phyloP scores from a whole-genome alignment of 2,329 filamentous ascomycete genomes.

The Calonectria pauciramosa region DNA sequence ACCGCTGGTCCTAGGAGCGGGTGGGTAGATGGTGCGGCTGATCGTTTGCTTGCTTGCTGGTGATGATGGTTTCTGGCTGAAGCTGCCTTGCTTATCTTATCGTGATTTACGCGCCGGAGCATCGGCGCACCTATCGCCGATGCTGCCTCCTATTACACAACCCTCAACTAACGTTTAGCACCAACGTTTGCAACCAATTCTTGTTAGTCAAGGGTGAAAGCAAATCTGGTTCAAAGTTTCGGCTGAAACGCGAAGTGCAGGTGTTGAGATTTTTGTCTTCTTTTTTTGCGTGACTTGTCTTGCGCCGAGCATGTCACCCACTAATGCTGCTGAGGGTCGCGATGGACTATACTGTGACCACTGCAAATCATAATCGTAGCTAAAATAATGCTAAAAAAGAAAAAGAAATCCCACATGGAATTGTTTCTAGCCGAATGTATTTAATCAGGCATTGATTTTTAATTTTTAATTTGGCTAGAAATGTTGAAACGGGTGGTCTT shows the following conservation, averaged over 20 bases:
- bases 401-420: no score
- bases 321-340: not conserved
- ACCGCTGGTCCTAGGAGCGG: not conserved
- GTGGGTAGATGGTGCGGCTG: not conserved
- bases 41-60: not conserved
- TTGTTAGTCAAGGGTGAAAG: not conserved
- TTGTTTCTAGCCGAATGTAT: not conserved
- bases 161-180: not conserved
- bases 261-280: not conserved
- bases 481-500: not conserved
- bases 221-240: not conserved
- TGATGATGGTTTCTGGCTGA: not conserved
- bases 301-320: no score
- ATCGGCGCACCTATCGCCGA: conserved; percentile 18
- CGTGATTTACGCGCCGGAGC: conserved; percentile 14
- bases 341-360: not conserved
- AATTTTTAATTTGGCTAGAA: not conserved
- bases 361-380: not conserved
- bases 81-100: conserved; percentile 20
- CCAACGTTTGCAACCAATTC: not conserved
- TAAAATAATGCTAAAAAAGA: not conserved
- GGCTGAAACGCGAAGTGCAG: not conserved
- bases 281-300: not conserved
- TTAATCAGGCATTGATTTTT: not conserved
- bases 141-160: not conserved